Evolutionary conservation across 148 eudicot species (phyloP).

Genomic region (Polygonum maritimum): DNA sequence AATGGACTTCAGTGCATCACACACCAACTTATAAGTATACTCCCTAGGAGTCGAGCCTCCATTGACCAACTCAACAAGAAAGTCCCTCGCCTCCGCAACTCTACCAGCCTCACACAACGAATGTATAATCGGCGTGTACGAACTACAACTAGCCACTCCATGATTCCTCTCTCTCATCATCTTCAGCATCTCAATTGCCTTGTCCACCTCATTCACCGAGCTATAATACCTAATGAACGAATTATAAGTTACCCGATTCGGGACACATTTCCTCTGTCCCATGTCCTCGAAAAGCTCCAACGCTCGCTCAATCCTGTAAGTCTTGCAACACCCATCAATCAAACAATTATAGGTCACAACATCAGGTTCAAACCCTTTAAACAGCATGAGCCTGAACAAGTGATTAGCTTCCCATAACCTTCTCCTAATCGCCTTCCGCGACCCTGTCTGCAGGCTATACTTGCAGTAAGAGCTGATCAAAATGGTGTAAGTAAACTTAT

Average conservation of each 20-base stretch:
- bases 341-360: conserved; percentile 80
- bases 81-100: conserved; percentile 43
- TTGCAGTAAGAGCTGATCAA: conserved; percentile 71
- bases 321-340: conserved; percentile 90
- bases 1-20: conserved; percentile 25
- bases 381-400: conserved; percentile 62
- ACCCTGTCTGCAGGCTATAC: conserved; percentile 56
- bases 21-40: conserved; percentile 58
- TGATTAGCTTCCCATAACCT: conserved; percentile 91
- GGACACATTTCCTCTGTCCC: conserved; percentile 45
- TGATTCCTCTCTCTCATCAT: conserved; percentile 47
- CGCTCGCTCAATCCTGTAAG: conserved; percentile 69
- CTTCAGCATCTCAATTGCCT: conserved; percentile 59
- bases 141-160: conserved; percentile 59
- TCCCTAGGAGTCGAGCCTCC: conserved; percentile 75
- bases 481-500: conserved; percentile 64
- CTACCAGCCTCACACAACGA: conserved; percentile 71
- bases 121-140: conserved; percentile 75
- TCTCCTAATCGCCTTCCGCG: conserved; percentile 66
- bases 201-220: conserved; percentile 65
- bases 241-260: conserved; percentile 69
- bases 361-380: conserved; percentile 80
- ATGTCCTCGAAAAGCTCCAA: conserved; percentile 76
- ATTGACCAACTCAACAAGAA: conserved; percentile 53
- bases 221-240: conserved; percentile 73